phyloP scores from a whole-genome alignment of 2,329 filamentous ascomycete genomes.

The Scolecobasidium constrictum region DNA sequence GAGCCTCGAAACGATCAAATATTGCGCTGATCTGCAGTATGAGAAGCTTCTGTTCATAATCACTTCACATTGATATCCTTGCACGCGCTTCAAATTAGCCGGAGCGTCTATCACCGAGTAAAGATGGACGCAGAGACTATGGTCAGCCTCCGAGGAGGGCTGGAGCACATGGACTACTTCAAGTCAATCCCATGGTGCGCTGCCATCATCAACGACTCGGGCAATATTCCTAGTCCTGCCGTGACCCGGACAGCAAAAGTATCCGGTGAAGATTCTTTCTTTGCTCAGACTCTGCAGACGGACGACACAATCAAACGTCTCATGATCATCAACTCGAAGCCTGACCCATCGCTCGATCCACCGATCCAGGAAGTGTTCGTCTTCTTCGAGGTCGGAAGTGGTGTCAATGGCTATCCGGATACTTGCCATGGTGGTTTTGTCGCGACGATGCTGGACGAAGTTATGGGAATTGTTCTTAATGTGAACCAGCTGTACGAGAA shows the following conservation, averaged over 20 bases:
- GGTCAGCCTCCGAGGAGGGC: neutral
- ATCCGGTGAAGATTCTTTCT: conserved; percentile 39
- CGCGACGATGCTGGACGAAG: conserved; percentile 48
- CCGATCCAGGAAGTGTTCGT: conserved; percentile 12
- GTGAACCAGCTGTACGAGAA: conserved; percentile 8
- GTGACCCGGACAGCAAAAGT: conserved; percentile 27
- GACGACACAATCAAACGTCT: conserved; percentile 37
- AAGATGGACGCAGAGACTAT: neutral
- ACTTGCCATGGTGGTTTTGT: conserved; percentile 49
- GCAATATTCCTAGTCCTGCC: conserved; percentile 29
- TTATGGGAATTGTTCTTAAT: conserved; percentile 31
- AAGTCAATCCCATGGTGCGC: conserved; percentile 39
- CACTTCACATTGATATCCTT: too few species aligned
- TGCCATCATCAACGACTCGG: conserved; percentile 29
- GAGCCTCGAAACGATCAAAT: too few species aligned
- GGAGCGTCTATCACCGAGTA: too few species aligned
- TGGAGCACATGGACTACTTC: conserved; percentile 14
- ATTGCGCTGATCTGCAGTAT: too few species aligned
- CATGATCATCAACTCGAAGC: conserved; percentile 19
- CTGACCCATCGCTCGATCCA: neutral
- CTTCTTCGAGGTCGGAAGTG: conserved; percentile 36
- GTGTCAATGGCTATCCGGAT: conserved; percentile 42
- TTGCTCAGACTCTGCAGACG: conserved; percentile 42
- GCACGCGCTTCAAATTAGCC: too few species aligned
- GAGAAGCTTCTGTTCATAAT: too few species aligned